phyloP scores from a whole-genome alignment of 805 yeast genomes.

The Metschnikowia borealis region DNA sequence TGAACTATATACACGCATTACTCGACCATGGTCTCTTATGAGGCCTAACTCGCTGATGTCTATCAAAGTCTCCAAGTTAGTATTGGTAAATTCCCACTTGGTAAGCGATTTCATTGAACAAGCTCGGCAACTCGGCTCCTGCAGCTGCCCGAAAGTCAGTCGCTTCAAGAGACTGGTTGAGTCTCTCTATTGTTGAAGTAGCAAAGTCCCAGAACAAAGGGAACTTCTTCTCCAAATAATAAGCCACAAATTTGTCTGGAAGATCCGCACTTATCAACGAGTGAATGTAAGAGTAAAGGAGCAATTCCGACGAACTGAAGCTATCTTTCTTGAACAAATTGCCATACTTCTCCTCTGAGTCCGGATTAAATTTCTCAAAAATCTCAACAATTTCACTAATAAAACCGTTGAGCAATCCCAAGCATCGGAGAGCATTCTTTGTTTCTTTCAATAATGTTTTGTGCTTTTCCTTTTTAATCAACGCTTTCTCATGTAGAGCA shows the following conservation, averaged over 20 bases:
- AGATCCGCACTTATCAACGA: constrained; percentile 29
- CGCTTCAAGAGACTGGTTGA: constrained; percentile 9
- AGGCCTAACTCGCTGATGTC: too few relatives aligned
- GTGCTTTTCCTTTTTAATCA: constrained; percentile 32
- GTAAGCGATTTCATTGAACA: constrained; percentile 32
- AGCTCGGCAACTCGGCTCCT: constrained; percentile 30
- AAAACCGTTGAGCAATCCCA: constrained; percentile 23
- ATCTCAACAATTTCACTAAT: constrained; percentile 18
- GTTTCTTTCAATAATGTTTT: constrained; percentile 29
- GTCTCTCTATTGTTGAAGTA: constrained; percentile 12
- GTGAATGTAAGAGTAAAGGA: constrained; percentile 38
- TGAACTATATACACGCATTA: not conserved
- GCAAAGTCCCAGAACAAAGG: constrained; percentile 24
- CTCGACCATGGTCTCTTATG: too few relatives aligned
- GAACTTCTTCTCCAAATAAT: constrained; percentile 29
- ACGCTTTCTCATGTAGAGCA: constrained; percentile 35
- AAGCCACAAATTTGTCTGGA: constrained; percentile 39
- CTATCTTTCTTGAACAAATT: constrained; percentile 16
- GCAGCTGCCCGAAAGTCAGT: constrained; percentile 21
- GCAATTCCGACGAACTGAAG: constrained; percentile 29
- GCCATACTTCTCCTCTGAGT: constrained; percentile 14
- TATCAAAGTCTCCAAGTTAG: not conserved
- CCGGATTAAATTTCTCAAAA: constrained; percentile 14
- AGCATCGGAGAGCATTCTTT: constrained; percentile 30
- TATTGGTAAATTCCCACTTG: constrained; percentile 4